Percentiles rank a stretch among this genome's conserved stretches.
phyloP scores from a whole-genome alignment of 352 stramenopile species.

The Globisporangium cylindrosporum region DNA sequence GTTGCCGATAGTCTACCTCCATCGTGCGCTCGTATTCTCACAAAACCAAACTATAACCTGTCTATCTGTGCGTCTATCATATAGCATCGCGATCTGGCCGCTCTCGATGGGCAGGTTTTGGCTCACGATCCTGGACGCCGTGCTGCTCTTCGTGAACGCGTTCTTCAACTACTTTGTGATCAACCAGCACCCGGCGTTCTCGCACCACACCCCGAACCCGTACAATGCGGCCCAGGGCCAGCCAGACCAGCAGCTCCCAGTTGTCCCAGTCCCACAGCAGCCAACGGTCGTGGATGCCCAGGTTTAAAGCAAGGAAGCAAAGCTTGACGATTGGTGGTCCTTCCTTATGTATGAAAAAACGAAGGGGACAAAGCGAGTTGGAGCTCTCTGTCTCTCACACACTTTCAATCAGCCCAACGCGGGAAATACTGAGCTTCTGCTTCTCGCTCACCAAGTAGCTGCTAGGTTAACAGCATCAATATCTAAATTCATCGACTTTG shows the following conservation, averaged over 20 bases:
- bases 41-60: background rate
- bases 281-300: conserved; percentile 7
- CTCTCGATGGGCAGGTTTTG: conserved; percentile 89
- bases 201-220: conserved; percentile 25
- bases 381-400: background rate
- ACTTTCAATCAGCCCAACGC: background rate
- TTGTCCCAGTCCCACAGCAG: background rate
- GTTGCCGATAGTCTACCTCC: background rate
- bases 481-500: background rate
- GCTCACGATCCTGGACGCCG: conserved; percentile 86
- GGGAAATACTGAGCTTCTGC: background rate
- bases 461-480: background rate
- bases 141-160: conserved; percentile 84
- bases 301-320: background rate
- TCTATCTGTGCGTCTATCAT: background rate
- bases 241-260: conserved; percentile 9
- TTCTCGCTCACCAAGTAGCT: background rate
- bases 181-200: conserved; percentile 71
- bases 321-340: background rate
- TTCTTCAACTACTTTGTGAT: conserved; percentile 92
- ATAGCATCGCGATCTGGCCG: conserved; percentile 84
- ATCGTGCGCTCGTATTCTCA: background rate
- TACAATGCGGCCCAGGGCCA: conserved; percentile 5
- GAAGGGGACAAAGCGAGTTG: background rate
- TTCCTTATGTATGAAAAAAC: conserved; percentile 1